These are phyloP conservation scores for Colletotrichum cordylinicola DNA, from an alignment of 2,329 filamentous ascomycete genomes.

Conservation along the genomic window DNA sequence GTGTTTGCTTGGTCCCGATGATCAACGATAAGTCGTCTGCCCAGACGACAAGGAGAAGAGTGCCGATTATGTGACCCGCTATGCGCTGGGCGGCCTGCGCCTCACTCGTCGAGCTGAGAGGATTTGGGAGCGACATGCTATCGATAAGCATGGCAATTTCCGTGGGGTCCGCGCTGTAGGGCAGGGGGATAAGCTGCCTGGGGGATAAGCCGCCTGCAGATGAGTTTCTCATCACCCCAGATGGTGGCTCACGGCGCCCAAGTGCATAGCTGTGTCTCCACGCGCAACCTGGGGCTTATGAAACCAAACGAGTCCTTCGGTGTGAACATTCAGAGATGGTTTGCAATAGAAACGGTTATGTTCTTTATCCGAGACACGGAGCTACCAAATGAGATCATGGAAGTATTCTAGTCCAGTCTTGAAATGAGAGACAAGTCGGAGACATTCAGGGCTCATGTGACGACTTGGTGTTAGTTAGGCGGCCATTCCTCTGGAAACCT, in stretches of 20 bases:
- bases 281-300: not conserved
- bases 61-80: not conserved
- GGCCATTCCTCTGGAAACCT: not conserved
- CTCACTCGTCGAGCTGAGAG: slow-evolving; percentile 9
- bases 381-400: not conserved
- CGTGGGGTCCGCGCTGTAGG: not conserved
- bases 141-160: slow-evolving; percentile 7
- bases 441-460: not conserved
- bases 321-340: not conserved
- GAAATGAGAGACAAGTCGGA: not conserved
- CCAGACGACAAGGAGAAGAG: not conserved
- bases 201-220: not conserved
- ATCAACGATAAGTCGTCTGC: not conserved
- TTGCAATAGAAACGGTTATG: not conserved
- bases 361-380: not conserved
- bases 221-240: not conserved
- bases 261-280: not conserved
- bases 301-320: not conserved
- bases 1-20: not conserved
- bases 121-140: not conserved
- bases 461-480: not conserved
- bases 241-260: not conserved
- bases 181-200: not conserved
- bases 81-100: slow-evolving; percentile 8
- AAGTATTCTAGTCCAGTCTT: not conserved